phyloP scores from a whole-genome alignment of 768 basidiomycete genomes.

The Pluteus cervinus region DNA sequence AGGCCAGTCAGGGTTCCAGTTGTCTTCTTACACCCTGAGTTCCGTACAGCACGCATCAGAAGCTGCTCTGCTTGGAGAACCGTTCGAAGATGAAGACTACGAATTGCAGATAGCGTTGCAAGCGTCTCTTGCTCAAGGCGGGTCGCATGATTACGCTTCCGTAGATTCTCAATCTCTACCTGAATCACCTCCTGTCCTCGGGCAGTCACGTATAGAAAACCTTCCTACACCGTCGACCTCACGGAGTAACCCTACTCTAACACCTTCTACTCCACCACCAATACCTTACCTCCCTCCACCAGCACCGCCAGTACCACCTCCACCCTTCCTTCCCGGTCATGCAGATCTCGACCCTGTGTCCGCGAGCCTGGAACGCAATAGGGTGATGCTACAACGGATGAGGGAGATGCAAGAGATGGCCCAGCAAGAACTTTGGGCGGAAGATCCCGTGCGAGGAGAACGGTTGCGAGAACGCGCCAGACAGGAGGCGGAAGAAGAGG shows the following conservation, averaged over 20 bases:
- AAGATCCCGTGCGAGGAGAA: constrained; percentile 25
- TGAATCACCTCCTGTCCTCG: constrained; percentile 8
- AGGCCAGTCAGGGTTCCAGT: constrained; percentile 3
- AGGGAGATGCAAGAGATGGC: constrained; percentile 62
- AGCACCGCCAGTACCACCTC: constrained; percentile 1
- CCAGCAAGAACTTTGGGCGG: constrained; percentile 48
- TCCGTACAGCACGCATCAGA: too few species aligned
- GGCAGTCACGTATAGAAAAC: constrained; percentile 8
- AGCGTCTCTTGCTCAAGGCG: constrained; percentile 54
- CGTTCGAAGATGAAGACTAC: constrained; percentile 77
- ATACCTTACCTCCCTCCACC: constrained; percentile 8
- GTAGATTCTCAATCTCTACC: constrained; percentile 12
- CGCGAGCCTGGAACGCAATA: constrained; percentile 63
- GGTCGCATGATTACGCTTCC: constrained; percentile 7
- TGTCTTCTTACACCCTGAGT: neutral
- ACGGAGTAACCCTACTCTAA: too few species aligned
- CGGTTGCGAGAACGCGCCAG: constrained; percentile 19
- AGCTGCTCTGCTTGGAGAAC: constrained; percentile 17
- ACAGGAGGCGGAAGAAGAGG: constrained; percentile 49
- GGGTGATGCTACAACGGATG: constrained; percentile 56
- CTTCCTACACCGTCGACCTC: constrained; percentile 7
- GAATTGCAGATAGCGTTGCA: constrained; percentile 85
- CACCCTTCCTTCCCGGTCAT: constrained; percentile 12
- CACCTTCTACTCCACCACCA: constrained; percentile 11
- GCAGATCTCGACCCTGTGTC: constrained; percentile 48